Evolutionary conservation across 2,329 filamentous ascomycete species (phyloP), one percentile per base, ranked within the genome.

Genomic region (Colletotrichum echinochloae): DNA sequence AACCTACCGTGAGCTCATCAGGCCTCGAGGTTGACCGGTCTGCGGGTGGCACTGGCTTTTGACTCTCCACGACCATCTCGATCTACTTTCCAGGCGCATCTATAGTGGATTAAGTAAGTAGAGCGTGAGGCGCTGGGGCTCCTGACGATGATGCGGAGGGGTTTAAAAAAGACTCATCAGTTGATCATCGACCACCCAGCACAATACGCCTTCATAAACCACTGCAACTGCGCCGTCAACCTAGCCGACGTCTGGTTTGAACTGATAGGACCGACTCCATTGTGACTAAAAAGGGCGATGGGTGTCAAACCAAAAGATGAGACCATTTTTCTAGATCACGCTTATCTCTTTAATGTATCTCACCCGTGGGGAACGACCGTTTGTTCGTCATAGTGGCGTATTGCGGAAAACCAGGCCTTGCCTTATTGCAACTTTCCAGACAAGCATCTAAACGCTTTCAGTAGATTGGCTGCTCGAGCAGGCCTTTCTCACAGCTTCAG

Each of bases 101-200:
- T 41, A 77, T 83, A 49, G 80, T 80, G 4, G 81, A 81, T 65
- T 80, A 82, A 70, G 80, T 80, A 16, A 73, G 79, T 6, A 77
- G 81, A 16, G 75, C 64, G 51, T 20, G 26, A 4, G 49, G 54
- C 18, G 1, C 26, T 8, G 23, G 20, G 5, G 37, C 23, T 9
- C 1, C 6, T 0, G 57, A 49, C 41, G 30, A 16, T 3, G 12
- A n/a, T n/a, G 20, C 11, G 41, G 11, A 48, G n/a, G 20, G n/a
- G 4, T 3, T 3, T 12, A 23, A 6, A 48, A 11, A 12, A 14
- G n/a, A 26, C 16, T 5, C 23, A 14, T 14, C 4, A 14, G 46
- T 48, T n/a, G 12, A 26, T 26, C 14, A 48, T 26, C 23, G 26
- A 12, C 46, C 23, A 48, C 9, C 9, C 4, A 8, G 46, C 26